These are phyloP conservation scores for Nidularia sp. DNA, from an alignment of 768 basidiomycete species.

Conservation along the genomic window DNA sequence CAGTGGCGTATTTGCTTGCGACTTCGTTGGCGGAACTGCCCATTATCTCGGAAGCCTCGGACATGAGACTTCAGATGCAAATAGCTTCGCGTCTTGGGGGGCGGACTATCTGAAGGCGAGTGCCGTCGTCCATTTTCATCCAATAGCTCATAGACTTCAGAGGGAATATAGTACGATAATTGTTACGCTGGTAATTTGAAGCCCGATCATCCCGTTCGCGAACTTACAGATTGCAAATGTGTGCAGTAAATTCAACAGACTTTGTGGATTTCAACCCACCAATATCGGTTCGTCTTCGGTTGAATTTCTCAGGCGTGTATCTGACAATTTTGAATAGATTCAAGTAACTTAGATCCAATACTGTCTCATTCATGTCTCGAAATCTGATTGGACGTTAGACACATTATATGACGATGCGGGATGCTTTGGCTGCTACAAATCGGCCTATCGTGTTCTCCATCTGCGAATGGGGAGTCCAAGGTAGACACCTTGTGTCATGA, in stretches of 20 bases:
- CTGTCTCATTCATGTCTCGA: neutral
- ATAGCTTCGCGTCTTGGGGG: conserved; percentile 44
- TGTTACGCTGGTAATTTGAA: conserved; percentile 35
- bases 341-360: conserved; percentile 17
- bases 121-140: neutral
- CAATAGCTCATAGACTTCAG: neutral
- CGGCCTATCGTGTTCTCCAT: conserved; percentile 48
- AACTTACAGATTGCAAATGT: neutral
- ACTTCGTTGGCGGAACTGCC: conserved; percentile 39
- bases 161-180: conserved; percentile 36
- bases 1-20: conserved; percentile 41
- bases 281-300: conserved; percentile 21
- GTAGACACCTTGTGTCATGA: conserved; percentile 6
- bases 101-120: conserved; percentile 38
- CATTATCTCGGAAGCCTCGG: conserved; percentile 42
- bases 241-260: conserved; percentile 32
- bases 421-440: conserved; percentile 37
- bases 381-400: conserved; percentile 16
- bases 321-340: conserved; percentile 16
- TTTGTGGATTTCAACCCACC: conserved; percentile 43
- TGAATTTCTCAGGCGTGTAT: neutral
- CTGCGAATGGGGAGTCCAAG: conserved; percentile 47
- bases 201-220: neutral
- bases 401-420: conserved; percentile 40
- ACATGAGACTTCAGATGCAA: conserved; percentile 42